Evolutionary conservation across 2,329 filamentous ascomycete genomes (phyloP).

Genomic region (Cladorrhinum sp.): DNA sequence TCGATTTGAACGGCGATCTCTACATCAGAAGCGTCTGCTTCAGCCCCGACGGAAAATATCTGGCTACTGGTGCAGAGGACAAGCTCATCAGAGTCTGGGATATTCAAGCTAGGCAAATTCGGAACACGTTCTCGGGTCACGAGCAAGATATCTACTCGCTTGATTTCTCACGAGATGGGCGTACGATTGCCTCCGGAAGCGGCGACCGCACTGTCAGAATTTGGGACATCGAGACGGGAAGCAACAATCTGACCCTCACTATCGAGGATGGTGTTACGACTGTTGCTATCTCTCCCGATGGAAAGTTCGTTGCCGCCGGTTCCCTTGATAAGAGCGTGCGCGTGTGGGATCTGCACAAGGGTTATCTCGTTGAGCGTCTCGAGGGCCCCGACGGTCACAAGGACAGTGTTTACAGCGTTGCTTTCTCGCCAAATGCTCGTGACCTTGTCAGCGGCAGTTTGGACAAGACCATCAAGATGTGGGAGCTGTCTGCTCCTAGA

Average conservation of each 20-base stretch:
- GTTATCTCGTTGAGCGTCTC: constrained; percentile 83
- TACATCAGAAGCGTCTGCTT: constrained; percentile 99
- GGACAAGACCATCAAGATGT: constrained; percentile 99
- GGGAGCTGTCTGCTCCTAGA: constrained; percentile 78
- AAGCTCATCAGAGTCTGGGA: constrained; percentile 98
- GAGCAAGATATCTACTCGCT: constrained; percentile 98
- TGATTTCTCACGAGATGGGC: constrained; percentile 90
- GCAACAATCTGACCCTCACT: constrained; percentile 77
- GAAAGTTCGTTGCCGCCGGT: constrained; percentile 88
- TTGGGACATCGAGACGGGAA: constrained; percentile 88
- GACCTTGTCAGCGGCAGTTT: constrained; percentile 92
- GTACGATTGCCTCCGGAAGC: constrained; percentile 91
- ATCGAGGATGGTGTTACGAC: constrained; percentile 98
- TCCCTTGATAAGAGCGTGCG: constrained; percentile 97
- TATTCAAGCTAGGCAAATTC: constrained; percentile 77
- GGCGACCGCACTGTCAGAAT: constrained; percentile 92
- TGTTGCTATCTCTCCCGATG: constrained; percentile 94
- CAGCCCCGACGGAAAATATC: constrained; percentile 89
- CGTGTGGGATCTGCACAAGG: constrained; percentile 88
- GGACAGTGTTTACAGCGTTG: constrained; percentile 94
- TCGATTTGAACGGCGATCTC: constrained; percentile 84
- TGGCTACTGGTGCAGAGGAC: constrained; percentile 95
- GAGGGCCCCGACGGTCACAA: constrained; percentile 94
- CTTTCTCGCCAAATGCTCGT: constrained; percentile 89
- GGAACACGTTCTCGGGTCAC: constrained; percentile 91